phyloP scores from a whole-genome alignment of 148 eudicot genomes.

The Camellia sinensis region DNA sequence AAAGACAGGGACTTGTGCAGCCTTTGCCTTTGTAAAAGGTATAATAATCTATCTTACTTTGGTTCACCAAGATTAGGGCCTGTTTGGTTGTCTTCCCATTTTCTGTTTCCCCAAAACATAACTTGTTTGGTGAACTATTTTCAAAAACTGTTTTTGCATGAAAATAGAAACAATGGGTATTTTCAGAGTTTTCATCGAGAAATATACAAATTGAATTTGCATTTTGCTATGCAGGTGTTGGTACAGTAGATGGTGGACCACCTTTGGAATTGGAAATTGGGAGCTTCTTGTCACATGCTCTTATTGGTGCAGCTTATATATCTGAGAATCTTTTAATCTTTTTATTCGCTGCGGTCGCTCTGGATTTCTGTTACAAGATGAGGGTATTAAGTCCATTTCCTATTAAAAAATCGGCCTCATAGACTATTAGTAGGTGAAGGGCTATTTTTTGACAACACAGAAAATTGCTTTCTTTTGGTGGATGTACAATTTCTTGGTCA shows the following conservation, averaged over 20 bases:
- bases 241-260: slow-evolving; percentile 61
- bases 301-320: slow-evolving; percentile 55
- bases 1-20: slow-evolving; percentile 81
- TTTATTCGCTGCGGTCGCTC: slow-evolving; percentile 72
- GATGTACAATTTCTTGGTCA: neutral
- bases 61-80: neutral
- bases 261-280: slow-evolving; percentile 53
- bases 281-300: slow-evolving; percentile 61
- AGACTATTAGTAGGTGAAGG: slow-evolving; percentile 15
- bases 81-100: too few species aligned
- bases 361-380: slow-evolving; percentile 85
- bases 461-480: neutral
- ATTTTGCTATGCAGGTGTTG: slow-evolving; percentile 60
- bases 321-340: slow-evolving; percentile 73
- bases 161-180: neutral
- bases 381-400: slow-evolving; percentile 80
- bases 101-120: too few species aligned
- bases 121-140: too few species aligned
- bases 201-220: neutral
- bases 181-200: neutral
- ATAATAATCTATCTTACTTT: neutral
- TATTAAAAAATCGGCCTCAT: slow-evolving; percentile 36
- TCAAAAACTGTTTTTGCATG: neutral
- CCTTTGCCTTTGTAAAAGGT: slow-evolving; percentile 94
- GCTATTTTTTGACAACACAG: neutral